Base-by-base conservation (phyloP, 331 rosid genomes). In the Quercus phellos region DNA sequence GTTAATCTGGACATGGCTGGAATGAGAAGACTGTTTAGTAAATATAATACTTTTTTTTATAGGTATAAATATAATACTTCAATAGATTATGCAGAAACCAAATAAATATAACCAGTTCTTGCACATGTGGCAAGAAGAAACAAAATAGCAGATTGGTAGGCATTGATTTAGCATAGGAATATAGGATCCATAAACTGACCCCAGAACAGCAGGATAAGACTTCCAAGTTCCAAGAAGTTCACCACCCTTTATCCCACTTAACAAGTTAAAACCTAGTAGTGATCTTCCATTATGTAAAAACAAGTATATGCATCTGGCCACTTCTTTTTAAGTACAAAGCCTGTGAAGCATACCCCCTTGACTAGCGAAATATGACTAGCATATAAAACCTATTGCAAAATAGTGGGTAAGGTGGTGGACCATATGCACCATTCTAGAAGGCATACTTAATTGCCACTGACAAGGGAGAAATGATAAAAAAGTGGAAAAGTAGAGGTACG, bases 1-100 rank as follows among this genome's bases (percentile, higher is more conserved):
- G 89, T 84, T 87, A 90, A 79, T 22, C 73, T 68, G 30, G 87
- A 83, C 97, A 90, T 85, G 67, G 92, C 99, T 94, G 98, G 75
- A 86, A 84, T 32, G 79, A 55, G 84, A 79, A 85, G 75, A 50
- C 79, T 24, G 4, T 46, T 66, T 34, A 66, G 51, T 34, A 66
- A n/a, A 34, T 12, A 10, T 46, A 46, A 46, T 21, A 19, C 64
- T 38, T 38, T 38, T 34, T 35, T 38, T 7, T 38, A 7, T 38
- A 38, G 11, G 43, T 7, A 38, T 7, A 38, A 38, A 38, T 38
- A 38, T 7, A 38, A 38, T 8, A 38, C 46, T 22, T 58, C 64
- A 27, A 61, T 61, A 24, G 68, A 61, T 27, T 12, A 61, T 19
- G 68, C 68, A 61, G 4, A 46, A 46, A 27, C 38, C 19, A 61